Evolutionary conservation across 139 green algal genomes (phyloP).

Genomic region (Coelastrella sp.): DNA sequence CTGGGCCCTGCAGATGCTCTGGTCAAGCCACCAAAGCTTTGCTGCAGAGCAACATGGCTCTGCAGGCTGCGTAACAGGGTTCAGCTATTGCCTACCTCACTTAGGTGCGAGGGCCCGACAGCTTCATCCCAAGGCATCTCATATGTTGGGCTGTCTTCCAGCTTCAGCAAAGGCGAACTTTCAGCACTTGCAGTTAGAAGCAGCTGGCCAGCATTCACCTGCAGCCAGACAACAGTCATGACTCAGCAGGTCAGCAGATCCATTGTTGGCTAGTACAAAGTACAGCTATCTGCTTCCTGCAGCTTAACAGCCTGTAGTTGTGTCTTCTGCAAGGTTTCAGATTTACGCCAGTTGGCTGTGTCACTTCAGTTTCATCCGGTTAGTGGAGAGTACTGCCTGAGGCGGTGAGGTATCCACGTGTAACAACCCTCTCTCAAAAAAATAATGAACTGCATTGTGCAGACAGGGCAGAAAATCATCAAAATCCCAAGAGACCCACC

Average conservation of each 20-base stretch:
- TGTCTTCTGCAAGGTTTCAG: too few species aligned
- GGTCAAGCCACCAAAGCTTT: too few species aligned
- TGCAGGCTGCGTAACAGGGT: background rate
- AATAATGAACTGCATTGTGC: too few species aligned
- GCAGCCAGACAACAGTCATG: background rate
- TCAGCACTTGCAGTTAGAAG: slow-evolving; percentile 5
- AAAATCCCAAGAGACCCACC: slow-evolving; percentile 4
- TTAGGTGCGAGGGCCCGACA: slow-evolving; percentile 52
- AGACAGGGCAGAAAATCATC: too few species aligned
- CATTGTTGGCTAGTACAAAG: background rate
- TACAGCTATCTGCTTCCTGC: too few species aligned
- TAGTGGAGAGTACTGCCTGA: too few species aligned
- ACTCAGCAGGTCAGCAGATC: background rate
- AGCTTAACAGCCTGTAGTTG: too few species aligned
- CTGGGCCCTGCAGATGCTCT: background rate
- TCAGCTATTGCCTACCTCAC: background rate
- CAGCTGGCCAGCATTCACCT: slow-evolving; percentile 60
- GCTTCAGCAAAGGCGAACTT: background rate
- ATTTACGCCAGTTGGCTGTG: too few species aligned
- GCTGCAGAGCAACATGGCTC: too few species aligned
- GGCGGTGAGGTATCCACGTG: too few species aligned
- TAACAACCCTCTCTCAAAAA: too few species aligned
- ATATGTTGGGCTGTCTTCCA: background rate
- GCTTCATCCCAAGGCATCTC: slow-evolving; percentile 30
- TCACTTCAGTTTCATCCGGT: too few species aligned